Evolutionary conservation across 805 yeast genomes (phyloP).

Genomic region (Candida koratica): DNA sequence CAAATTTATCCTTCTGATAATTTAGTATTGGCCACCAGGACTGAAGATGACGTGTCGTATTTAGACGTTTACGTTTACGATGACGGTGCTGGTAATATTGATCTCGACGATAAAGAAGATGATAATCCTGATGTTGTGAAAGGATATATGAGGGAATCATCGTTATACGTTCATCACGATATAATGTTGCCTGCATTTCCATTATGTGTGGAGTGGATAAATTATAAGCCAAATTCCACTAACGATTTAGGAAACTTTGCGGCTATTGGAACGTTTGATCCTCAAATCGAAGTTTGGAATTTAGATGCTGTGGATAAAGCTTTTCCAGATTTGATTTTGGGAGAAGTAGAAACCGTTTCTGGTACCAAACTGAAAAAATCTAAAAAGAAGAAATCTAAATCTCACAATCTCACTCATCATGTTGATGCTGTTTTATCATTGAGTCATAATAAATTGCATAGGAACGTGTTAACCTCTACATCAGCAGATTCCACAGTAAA

Average conservation of each 20-base stretch:
- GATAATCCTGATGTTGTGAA: conserved; percentile 77
- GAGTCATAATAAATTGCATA: conserved; percentile 74
- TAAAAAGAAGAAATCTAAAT: conserved; percentile 44
- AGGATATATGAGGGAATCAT: conserved; percentile 68
- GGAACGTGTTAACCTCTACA: conserved; percentile 86
- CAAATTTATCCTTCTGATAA: conserved; percentile 90
- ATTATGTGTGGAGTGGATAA: conserved; percentile 92
- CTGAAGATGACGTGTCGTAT: conserved; percentile 92
- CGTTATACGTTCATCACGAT: conserved; percentile 92
- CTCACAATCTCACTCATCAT: conserved; percentile 71
- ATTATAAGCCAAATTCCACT: conserved; percentile 57
- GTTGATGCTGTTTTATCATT: conserved; percentile 91
- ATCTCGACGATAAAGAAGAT: conserved; percentile 61
- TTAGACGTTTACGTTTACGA: conserved; percentile 93
- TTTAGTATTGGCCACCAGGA: conserved; percentile 83
- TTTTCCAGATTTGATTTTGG: conserved; percentile 89
- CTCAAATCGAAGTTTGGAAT: conserved; percentile 96
- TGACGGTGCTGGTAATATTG: conserved; percentile 85
- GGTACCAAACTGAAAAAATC: conserved; percentile 42
- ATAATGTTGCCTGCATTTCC: conserved; percentile 97
- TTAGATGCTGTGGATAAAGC: conserved; percentile 89
- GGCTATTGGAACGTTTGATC: conserved; percentile 95
- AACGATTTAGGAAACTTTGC: conserved; percentile 78
- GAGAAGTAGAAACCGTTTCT: conserved; percentile 54
- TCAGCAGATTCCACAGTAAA: conserved; percentile 95